phyloP scores from a whole-genome alignment of 805 yeast species.

The Pichia thaimueangensis region DNA sequence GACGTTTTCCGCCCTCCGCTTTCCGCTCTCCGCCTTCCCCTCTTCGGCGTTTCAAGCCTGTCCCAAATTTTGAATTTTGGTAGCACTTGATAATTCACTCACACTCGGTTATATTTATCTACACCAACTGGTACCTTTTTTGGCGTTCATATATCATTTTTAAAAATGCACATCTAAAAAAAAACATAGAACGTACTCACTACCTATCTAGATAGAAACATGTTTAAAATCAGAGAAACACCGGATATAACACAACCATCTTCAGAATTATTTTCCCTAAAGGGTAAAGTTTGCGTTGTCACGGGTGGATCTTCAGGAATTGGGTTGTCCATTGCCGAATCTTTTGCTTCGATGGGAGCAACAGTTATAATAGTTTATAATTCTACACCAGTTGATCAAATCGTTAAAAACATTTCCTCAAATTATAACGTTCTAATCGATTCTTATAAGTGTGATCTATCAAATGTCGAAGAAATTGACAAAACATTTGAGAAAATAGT shows the following conservation, averaged over 20 bases:
- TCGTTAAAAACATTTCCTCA: constrained; percentile 7
- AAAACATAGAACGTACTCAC: no score
- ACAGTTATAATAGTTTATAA: constrained; percentile 35
- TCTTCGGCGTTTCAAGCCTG: no score
- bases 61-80: no score
- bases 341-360: constrained; percentile 47
- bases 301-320: constrained; percentile 58
- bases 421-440: constrained; percentile 16
- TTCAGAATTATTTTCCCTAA: constrained; percentile 32
- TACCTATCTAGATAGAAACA: no score
- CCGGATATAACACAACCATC: constrained; percentile 1
- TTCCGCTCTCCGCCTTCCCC: no score
- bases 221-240: constrained; percentile 6
- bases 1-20: no score
- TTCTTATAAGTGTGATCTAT: constrained; percentile 28
- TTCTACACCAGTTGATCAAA: constrained; percentile 13
- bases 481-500: constrained; percentile 23
- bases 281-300: constrained; percentile 37
- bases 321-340: constrained; percentile 46
- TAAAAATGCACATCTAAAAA: no score
- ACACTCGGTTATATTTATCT: no score
- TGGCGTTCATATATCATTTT: no score
- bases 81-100: no score
- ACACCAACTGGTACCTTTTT: no score
- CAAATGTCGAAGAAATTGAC: constrained; percentile 27